These are phyloP conservation scores for Butyriboletus loyo DNA, from an alignment of 768 basidiomycete genomes.

Conservation along the genomic window DNA sequence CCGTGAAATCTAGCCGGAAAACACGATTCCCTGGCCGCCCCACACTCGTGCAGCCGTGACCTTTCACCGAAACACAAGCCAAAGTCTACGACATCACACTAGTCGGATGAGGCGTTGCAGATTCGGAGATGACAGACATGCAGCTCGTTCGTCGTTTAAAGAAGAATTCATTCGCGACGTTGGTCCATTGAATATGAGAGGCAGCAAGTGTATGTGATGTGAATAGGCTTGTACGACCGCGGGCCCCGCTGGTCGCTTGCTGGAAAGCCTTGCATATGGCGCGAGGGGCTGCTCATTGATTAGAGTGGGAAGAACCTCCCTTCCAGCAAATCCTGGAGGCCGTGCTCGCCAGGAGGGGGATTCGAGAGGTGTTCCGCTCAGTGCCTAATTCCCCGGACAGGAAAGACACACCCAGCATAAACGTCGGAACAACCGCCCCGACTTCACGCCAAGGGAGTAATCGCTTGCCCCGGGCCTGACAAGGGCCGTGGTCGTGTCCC, in stretches of 20 bases:
- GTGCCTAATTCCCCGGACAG: constrained; percentile 24
- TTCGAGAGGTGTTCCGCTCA: background rate
- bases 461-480: background rate
- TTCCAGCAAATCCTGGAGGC: constrained; percentile 17
- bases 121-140: constrained; percentile 5
- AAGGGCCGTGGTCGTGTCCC: background rate
- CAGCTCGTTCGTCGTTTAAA: background rate
- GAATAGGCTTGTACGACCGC: constrained; percentile 10
- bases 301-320: background rate
- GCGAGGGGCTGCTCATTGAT: constrained; percentile 13
- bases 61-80: background rate
- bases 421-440: constrained; percentile 16
- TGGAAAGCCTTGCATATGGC: constrained; percentile 17
- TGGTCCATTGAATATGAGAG: constrained; percentile 2
- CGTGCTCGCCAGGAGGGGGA: constrained; percentile 1
- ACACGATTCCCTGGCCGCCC: constrained; percentile 11
- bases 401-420: constrained; percentile 3
- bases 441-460: constrained; percentile 4
- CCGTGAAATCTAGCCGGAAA: no score
- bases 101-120: background rate
- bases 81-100: background rate
- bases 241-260: constrained; percentile 16
- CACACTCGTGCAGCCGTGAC: constrained; percentile 15
- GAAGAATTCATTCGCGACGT: background rate
- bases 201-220: constrained; percentile 1